Evolutionary conservation across 306 rosid genomes (phyloP).

Genomic region (Dalbergia cochinchinensis): DNA sequence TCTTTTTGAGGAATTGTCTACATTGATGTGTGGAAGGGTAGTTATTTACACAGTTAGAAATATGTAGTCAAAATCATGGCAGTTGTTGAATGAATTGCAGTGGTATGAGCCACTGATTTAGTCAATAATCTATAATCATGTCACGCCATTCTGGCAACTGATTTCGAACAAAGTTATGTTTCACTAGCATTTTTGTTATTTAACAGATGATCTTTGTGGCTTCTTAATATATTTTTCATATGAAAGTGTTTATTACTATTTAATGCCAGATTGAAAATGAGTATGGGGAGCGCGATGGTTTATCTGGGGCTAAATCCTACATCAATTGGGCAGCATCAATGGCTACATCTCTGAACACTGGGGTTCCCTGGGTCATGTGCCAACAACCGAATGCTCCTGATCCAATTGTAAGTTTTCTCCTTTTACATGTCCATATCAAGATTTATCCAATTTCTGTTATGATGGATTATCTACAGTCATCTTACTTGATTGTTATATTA

Average conservation of each 20-base stretch:
- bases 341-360: constrained; percentile 88
- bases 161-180: too few relatives aligned
- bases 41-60: too few relatives aligned
- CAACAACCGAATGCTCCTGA: constrained; percentile 90
- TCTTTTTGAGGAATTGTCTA: too few relatives aligned
- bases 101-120: too few relatives aligned
- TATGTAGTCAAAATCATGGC: too few relatives aligned
- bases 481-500: constrained; percentile 24
- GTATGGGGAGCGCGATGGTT: constrained; percentile 68
- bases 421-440: not conserved
- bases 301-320: constrained; percentile 76
- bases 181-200: too few relatives aligned
- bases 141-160: too few relatives aligned
- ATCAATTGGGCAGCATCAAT: constrained; percentile 88
- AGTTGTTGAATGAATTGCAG: too few relatives aligned
- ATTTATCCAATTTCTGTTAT: not conserved
- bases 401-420: constrained; percentile 76
- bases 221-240: not conserved
- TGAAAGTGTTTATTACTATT: not conserved
- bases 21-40: too few relatives aligned
- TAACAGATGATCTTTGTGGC: not conserved
- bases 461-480: not conserved
- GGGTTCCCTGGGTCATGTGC: constrained; percentile 99
- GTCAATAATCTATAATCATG: too few relatives aligned
- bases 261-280: constrained; percentile 83